A percentile compares a stretch with the other conserved stretches of the same genome.
phyloP scores from a whole-genome alignment of 495 filamentous ascomycete species.

The Apodospora peruviana region DNA sequence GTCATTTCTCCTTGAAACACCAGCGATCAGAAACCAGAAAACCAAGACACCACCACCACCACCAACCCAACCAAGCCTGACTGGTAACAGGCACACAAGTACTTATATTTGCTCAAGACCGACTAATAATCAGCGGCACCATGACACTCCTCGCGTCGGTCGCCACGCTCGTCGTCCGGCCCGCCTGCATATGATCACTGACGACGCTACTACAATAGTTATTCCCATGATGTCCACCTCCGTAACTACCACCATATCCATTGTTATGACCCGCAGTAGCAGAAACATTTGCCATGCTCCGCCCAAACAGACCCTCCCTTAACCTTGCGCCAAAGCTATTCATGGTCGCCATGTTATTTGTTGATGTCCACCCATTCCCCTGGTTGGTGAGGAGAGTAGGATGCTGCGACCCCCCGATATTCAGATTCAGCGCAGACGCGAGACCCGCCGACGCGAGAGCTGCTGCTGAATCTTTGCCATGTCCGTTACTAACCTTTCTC shows the following conservation, averaged over 20 bases:
- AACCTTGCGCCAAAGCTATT: conserved; percentile 24
- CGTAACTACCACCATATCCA: not conserved
- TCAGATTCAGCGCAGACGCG: conserved; percentile 14
- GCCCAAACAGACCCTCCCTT: conserved; percentile 38
- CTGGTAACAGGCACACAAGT: not conserved
- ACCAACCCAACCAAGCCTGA: not conserved
- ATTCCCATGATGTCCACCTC: conserved; percentile 8
- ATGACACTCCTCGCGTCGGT: conserved; percentile 20
- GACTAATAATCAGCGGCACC: conserved; percentile 50
- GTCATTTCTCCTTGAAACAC: too few relatives aligned
- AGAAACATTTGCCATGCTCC: conserved; percentile 24
- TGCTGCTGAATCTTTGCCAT: conserved; percentile 22
- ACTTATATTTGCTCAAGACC: conserved; percentile 13
- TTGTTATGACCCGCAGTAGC: conserved; percentile 1
- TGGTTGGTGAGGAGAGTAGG: not conserved
- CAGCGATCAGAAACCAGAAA: too few relatives aligned
- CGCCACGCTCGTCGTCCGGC: not conserved
- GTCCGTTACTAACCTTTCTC: conserved; percentile 1
- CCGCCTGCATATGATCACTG: conserved; percentile 10
- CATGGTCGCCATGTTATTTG: too few relatives aligned
- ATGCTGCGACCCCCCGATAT: not conserved
- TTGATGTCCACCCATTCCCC: not conserved
- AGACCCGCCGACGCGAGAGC: conserved; percentile 11
- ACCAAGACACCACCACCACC: not conserved
- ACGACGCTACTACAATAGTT: conserved; percentile 36